phyloP scores from a whole-genome alignment of 2,329 filamentous ascomycete genomes.

The Xylaria digitata region DNA sequence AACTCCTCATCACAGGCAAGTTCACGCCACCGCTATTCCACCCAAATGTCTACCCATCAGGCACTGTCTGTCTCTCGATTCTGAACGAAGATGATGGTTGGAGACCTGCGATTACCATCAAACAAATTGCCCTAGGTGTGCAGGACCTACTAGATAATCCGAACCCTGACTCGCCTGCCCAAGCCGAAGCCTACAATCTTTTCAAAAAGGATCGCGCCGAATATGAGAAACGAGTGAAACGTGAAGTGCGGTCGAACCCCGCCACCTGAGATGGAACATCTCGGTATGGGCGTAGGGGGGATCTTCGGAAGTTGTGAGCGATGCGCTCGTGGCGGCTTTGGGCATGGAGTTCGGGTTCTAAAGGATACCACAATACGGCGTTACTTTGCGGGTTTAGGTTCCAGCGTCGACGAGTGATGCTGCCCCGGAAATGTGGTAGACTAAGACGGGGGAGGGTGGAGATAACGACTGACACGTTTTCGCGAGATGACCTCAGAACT shows the following conservation, averaged over 20 bases:
- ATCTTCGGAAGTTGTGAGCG: constrained; percentile 22
- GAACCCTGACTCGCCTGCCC: constrained; percentile 95
- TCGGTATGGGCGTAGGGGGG: neutral
- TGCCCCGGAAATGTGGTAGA: constrained; percentile 22
- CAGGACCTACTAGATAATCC: constrained; percentile 96
- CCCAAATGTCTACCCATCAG: constrained; percentile 97
- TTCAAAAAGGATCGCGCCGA: constrained; percentile 90
- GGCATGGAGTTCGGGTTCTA: constrained; percentile 41
- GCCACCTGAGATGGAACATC: constrained; percentile 55
- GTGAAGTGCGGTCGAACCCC: constrained; percentile 90
- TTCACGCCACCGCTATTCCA: constrained; percentile 97
- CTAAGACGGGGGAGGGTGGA: constrained; percentile 18
- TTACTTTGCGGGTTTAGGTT: constrained; percentile 37
- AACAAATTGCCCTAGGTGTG: constrained; percentile 95
- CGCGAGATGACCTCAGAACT: constrained; percentile 7
- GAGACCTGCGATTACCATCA: constrained; percentile 98
- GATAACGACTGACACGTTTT: constrained; percentile 13
- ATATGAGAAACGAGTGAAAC: constrained; percentile 88
- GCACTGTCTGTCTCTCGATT: constrained; percentile 96
- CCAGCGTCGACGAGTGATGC: constrained; percentile 12
- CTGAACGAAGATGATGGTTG: constrained; percentile 98
- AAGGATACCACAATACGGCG: constrained; percentile 40
- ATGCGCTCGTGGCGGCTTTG: constrained; percentile 22
- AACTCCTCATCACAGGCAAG: constrained; percentile 73
- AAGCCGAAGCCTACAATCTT: constrained; percentile 96